Conservation (phyloP, 345 rosid genomes). For the Gossypioides kirkii region DNA sequence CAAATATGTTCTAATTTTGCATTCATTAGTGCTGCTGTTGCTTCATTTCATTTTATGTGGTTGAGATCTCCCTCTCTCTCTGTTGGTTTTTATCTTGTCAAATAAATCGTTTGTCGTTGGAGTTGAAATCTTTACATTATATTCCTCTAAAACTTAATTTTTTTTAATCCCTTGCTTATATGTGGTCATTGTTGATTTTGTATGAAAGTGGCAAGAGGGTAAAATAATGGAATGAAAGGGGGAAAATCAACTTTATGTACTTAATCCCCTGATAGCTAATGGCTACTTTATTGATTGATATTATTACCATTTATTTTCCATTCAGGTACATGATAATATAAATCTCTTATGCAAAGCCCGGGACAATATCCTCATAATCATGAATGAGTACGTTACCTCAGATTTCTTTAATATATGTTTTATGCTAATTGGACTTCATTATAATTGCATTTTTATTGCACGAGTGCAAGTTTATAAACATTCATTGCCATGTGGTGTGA, state of each 20-base stretch:
- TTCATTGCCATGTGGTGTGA: not conserved
- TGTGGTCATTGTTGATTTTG: not conserved
- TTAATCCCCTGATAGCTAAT: constrained; percentile 3
- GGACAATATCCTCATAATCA: constrained; percentile 62
- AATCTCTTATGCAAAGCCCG: constrained; percentile 60
- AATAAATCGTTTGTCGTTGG: not conserved
- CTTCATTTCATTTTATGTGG: not conserved
- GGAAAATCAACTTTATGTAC: not conserved
- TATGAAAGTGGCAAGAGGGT: not conserved
- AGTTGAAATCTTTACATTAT: not conserved
- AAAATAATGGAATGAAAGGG: not conserved
- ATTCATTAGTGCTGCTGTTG: not conserved
- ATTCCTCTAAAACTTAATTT: not conserved
- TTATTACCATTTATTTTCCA: not conserved
- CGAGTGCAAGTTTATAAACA: not conserved
- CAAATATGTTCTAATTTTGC: not conserved
- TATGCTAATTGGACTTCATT: not conserved
- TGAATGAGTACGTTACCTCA: constrained; percentile 56
- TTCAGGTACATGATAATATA: constrained; percentile 66
- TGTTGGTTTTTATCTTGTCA: not conserved
- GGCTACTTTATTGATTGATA: not conserved
- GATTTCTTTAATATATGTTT: not conserved
- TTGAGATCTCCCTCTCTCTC: not conserved
- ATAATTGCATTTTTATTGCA: not conserved
- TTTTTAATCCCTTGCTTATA: not conserved